phyloP scores from a whole-genome alignment of 169 alveolate species.

The Theileria sp. region DNA sequence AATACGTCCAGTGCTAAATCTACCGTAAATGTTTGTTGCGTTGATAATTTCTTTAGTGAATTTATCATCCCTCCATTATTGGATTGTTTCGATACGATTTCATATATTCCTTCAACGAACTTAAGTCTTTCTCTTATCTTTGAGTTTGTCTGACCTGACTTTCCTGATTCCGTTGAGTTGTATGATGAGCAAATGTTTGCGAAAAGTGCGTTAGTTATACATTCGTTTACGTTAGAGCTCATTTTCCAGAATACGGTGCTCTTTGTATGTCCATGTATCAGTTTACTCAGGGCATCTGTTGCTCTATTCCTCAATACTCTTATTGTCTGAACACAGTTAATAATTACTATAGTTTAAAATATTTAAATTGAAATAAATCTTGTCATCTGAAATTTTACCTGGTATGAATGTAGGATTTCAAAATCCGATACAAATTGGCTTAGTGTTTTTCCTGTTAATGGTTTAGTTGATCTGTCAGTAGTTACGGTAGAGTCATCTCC shows the following conservation, averaged over 20 bases:
- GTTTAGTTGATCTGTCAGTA: background rate
- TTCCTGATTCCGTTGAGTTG: constrained; percentile 9
- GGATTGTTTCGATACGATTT: constrained; percentile 55
- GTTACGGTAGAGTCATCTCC: background rate
- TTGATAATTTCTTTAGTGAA: constrained; percentile 52
- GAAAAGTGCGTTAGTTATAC: constrained; percentile 54
- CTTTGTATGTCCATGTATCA: constrained; percentile 34
- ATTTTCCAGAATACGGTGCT: constrained; percentile 1
- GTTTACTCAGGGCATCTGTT: constrained; percentile 40
- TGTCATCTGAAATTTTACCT: background rate
- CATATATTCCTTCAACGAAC: constrained; percentile 64
- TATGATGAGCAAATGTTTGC: constrained; percentile 44
- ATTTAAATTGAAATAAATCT: background rate
- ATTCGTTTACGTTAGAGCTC: constrained; percentile 34
- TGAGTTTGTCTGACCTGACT: constrained; percentile 19
- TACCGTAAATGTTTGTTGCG: constrained; percentile 26
- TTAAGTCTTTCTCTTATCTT: constrained; percentile 40
- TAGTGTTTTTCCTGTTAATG: constrained; percentile 19
- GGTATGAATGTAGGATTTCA: constrained; percentile 62
- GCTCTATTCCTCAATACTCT: constrained; percentile 49
- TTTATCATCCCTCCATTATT: constrained; percentile 25
- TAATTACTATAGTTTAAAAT: background rate
- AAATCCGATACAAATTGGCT: constrained; percentile 54
- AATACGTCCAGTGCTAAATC: constrained; percentile 49
- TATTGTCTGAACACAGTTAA: constrained; percentile 7